Evolutionary conservation across 495 filamentous ascomycete genomes (phyloP).

Genomic region (Tuber brumale): DNA sequence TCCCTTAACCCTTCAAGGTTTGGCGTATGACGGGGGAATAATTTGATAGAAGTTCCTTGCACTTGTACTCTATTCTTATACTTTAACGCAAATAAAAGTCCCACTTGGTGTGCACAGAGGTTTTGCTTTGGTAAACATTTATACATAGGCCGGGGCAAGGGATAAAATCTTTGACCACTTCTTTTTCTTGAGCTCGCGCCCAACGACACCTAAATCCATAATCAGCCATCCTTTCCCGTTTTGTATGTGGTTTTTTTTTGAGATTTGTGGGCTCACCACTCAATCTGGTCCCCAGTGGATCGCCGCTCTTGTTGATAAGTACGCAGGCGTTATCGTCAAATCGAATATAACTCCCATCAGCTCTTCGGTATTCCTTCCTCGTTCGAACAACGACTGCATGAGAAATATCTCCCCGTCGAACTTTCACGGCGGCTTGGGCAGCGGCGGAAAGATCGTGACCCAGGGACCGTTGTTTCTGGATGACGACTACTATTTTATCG

Average conservation of each 20-base stretch:
- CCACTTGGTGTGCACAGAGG: slow-evolving; percentile 2
- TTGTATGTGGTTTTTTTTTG: neutral
- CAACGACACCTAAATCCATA: slow-evolving; percentile 60
- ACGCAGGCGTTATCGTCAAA: slow-evolving; percentile 99
- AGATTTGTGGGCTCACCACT: slow-evolving; percentile 53
- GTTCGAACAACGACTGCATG: slow-evolving; percentile 95
- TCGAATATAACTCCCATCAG: slow-evolving; percentile 78
- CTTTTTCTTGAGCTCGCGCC: slow-evolving; percentile 74
- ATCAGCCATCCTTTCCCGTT: slow-evolving; percentile 12
- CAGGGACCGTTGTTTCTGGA: slow-evolving; percentile 86
- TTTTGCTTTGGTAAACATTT: slow-evolving; percentile 36
- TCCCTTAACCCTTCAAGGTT: neutral
- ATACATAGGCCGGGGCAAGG: slow-evolving; percentile 88
- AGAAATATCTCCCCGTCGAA: slow-evolving; percentile 91
- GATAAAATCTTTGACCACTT: slow-evolving; percentile 98
- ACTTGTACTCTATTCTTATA: slow-evolving; percentile 6
- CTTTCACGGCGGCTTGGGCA: slow-evolving; percentile 68
- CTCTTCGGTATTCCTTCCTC: slow-evolving; percentile 72
- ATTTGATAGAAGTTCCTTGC: slow-evolving; percentile 9
- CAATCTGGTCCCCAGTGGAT: slow-evolving; percentile 88
- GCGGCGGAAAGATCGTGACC: slow-evolving; percentile 58
- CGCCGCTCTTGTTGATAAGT: slow-evolving; percentile 91
- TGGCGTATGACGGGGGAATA: slow-evolving; percentile 1
- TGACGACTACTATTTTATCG: slow-evolving; percentile 93
- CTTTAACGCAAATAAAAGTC: slow-evolving; percentile 8